A percentile compares a stretch with the other conserved stretches of the same genome.
Evolutionary conservation across 179 eudicot species (phyloP).

Genomic region (Spergularia azorica): DNA sequence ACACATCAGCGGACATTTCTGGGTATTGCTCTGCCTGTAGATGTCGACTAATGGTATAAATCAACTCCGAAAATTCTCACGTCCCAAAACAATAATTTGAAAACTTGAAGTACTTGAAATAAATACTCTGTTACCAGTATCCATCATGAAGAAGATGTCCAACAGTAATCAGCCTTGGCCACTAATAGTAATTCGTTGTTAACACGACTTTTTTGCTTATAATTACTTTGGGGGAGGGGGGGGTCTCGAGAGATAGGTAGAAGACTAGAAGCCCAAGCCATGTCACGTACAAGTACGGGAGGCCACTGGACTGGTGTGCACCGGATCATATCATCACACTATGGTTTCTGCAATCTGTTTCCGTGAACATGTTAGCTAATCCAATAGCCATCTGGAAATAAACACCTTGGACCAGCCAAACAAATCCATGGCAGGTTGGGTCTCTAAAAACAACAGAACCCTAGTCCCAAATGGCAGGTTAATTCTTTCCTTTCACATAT

Average conservation of each 20-base stretch:
- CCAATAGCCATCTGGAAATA: constrained; percentile 1
- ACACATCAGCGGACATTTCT: background rate
- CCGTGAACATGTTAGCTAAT: background rate
- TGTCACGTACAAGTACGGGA: background rate
- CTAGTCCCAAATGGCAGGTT: background rate
- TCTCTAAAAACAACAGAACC: background rate
- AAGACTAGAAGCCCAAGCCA: background rate
- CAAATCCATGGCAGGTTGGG: background rate
- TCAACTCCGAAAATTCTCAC: background rate
- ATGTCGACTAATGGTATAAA: background rate
- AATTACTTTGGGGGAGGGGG: too few relatives aligned
- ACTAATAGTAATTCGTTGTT: background rate
- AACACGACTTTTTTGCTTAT: too few relatives aligned
- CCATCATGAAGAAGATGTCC: background rate
- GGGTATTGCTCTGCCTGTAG: background rate
- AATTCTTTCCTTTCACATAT: background rate
- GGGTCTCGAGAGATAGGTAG: background rate
- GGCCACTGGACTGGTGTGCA: background rate
- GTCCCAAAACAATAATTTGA: background rate
- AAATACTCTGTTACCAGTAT: background rate
- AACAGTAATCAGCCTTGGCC: background rate
- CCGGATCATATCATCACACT: background rate
- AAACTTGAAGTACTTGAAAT: background rate
- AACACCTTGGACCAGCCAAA: background rate
- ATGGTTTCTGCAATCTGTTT: background rate